Evolutionary conservation across 2,329 filamentous ascomycete species (phyloP), one percentile per base, ranked within the genome.

Genomic region (Daldinia sp.): DNA sequence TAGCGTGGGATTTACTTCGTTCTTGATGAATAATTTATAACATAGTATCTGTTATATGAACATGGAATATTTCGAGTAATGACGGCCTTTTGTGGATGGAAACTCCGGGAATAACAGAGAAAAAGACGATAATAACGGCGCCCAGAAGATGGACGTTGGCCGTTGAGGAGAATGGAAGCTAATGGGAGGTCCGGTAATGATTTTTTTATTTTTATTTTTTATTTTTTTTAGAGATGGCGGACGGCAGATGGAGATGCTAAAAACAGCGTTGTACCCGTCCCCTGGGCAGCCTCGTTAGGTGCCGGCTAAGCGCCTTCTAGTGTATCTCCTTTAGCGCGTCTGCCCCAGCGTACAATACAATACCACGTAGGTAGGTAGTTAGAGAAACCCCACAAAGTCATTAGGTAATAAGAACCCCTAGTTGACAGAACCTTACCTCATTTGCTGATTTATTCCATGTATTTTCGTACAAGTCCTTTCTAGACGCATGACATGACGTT

Each of bases 181-280:
- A 48, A 19, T 10, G 43, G 25, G 35, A 43, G 21, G 23, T 29
- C 35, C 30, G 51, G 58, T 9, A 57, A 29, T 32, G 4, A 8
- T 35, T 35, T n/a, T n/a, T n/a, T n/a, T n/a, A n/a, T n/a, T n/a
- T n/a, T n/a, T n/a, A n/a, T n/a, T n/a, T n/a, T n/a, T n/a, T n/a
- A n/a, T n/a, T n/a, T n/a, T n/a, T n/a, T 39, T 47, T 35, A 39
- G 30, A 32, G 35, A 50, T 19, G 17, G 19, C 57, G 23, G 57
- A 27, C 51, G 51, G 47, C 17, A 61, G 51, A 51, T 56, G 21
- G 27, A 27, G n/a, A 53, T 35, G 32, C 59, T 57, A 64, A 51
- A 57, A 45, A 25, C 25, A 61, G 62, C 53, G 53, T 51, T 7
- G 61, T 47, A 61, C 21, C 57, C 30, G 45, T 32, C n/a, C 23